These are phyloP conservation scores for Calonectria pseudoturangicola DNA, from an alignment of 2,329 filamentous ascomycete species.

Conservation along the genomic window DNA sequence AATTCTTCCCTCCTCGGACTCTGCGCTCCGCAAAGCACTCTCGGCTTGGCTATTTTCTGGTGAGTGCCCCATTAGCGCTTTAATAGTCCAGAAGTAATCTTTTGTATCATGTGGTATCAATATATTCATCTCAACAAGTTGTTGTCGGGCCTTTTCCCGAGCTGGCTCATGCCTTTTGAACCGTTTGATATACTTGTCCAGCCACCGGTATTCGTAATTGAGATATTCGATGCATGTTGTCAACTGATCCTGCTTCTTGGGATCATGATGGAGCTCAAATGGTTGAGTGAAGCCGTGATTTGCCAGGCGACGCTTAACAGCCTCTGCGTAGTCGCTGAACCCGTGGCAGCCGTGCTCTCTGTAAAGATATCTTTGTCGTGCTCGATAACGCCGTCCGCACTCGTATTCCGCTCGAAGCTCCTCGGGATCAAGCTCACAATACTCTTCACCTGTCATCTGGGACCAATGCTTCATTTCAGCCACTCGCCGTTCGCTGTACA, in stretches of 20 bases:
- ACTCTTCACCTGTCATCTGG: neutral
- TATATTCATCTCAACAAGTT: constrained; percentile 57
- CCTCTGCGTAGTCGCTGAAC: constrained; percentile 53
- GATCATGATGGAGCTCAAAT: constrained; percentile 57
- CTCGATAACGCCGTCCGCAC: neutral
- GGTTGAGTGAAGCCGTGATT: constrained; percentile 54
- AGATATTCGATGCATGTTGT: constrained; percentile 64
- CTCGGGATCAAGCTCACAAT: neutral
- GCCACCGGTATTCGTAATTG: constrained; percentile 54
- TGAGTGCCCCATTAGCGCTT: constrained; percentile 9
- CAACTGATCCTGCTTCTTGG: constrained; percentile 56
- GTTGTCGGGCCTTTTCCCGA: constrained; percentile 57
- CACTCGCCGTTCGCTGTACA: neutral
- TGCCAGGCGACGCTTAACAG: constrained; percentile 53
- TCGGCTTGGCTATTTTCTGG: constrained; percentile 7
- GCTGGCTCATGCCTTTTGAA: constrained; percentile 47
- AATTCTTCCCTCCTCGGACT: constrained; percentile 11
- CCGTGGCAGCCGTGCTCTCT: constrained; percentile 44
- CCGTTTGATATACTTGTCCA: constrained; percentile 43
- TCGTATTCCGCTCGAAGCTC: neutral
- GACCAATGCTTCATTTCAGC: neutral
- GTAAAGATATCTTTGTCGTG: neutral
- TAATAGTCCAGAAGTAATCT: constrained; percentile 32
- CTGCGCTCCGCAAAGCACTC: constrained; percentile 23
- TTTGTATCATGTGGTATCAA: constrained; percentile 48